Evolutionary conservation across 2,329 filamentous ascomycete genomes (phyloP).

Genomic region (Penicillium frequentans): DNA sequence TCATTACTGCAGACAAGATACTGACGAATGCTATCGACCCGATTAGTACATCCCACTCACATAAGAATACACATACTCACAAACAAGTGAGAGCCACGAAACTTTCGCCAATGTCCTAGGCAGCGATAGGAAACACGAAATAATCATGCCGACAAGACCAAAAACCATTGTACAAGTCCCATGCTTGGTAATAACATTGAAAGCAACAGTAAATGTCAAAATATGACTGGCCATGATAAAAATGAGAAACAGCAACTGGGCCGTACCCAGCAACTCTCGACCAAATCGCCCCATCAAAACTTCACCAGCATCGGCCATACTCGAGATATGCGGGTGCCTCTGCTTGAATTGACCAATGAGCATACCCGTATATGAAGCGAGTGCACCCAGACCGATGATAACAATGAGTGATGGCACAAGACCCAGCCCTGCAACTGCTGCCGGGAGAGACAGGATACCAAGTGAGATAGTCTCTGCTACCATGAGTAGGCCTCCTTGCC

Average conservation of each 20-base stretch:
- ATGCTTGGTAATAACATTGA: slow-evolving; percentile 63
- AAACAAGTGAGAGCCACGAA: slow-evolving; percentile 40
- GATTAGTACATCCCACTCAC: too few species aligned
- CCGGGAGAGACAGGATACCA: slow-evolving; percentile 18
- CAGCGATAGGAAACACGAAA: slow-evolving; percentile 60
- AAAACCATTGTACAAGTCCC: slow-evolving; percentile 64
- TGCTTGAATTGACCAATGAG: slow-evolving; percentile 60
- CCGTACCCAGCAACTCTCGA: slow-evolving; percentile 62
- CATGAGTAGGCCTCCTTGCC: slow-evolving; percentile 6
- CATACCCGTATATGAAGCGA: slow-evolving; percentile 60
- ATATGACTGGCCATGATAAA: slow-evolving; percentile 72
- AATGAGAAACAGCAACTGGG: slow-evolving; percentile 63
- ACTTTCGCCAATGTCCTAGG: slow-evolving; percentile 58
- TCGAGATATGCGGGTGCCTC: slow-evolving; percentile 59
- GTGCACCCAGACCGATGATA: slow-evolving; percentile 53
- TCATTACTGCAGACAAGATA: slow-evolving; percentile 63
- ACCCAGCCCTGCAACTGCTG: slow-evolving; percentile 17
- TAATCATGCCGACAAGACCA: slow-evolving; percentile 55
- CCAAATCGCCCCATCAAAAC: slow-evolving; percentile 56
- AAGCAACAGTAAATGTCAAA: slow-evolving; percentile 67
- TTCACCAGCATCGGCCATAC: slow-evolving; percentile 66
- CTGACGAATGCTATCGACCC: slow-evolving; percentile 56
- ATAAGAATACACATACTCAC: too few species aligned
- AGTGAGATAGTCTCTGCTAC: slow-evolving; percentile 22
- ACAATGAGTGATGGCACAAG: slow-evolving; percentile 43